Conservation (phyloP, 1,284 basidiomycete species). For the Irpex sp. region DNA sequence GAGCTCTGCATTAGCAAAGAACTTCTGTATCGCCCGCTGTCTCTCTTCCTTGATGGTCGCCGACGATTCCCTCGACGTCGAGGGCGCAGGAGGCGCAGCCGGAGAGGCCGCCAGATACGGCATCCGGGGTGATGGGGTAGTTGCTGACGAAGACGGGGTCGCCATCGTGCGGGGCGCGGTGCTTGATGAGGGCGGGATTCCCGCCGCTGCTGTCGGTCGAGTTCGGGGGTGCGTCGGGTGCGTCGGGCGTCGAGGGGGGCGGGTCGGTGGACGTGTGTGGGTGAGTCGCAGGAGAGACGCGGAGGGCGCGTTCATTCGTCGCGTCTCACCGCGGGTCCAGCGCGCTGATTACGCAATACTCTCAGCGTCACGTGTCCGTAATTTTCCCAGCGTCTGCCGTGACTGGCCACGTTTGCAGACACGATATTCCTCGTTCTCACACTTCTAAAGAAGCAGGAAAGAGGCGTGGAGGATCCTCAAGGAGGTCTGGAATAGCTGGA, state of each 20-base stretch:
- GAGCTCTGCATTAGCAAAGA: conserved; percentile 70
- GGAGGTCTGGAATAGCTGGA: too few species aligned
- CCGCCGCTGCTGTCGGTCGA: neutral
- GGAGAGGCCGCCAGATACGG: conserved; percentile 49
- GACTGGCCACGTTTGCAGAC: neutral
- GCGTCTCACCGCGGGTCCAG: conserved; percentile 9
- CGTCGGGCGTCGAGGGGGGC: neutral
- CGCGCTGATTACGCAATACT: conserved; percentile 12
- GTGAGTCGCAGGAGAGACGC: conserved; percentile 7
- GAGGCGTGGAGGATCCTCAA: neutral
- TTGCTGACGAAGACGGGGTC: conserved; percentile 72
- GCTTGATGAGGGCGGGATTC: neutral
- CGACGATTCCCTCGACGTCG: conserved; percentile 33
- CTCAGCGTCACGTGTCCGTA: conserved; percentile 11
- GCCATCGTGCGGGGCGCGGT: conserved; percentile 45
- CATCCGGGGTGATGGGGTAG: conserved; percentile 71
- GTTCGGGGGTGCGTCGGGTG: neutral
- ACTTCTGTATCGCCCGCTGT: conserved; percentile 64
- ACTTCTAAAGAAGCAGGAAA: neutral
- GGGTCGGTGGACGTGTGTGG: conserved; percentile 2
- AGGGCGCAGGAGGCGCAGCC: conserved; percentile 28
- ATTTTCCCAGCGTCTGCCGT: neutral
- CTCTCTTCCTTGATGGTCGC: conserved; percentile 51
- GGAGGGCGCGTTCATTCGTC: conserved; percentile 10
- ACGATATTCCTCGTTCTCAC: neutral